phyloP scores from a whole-genome alignment of 495 filamentous ascomycete species.

The Darksidea phi region DNA sequence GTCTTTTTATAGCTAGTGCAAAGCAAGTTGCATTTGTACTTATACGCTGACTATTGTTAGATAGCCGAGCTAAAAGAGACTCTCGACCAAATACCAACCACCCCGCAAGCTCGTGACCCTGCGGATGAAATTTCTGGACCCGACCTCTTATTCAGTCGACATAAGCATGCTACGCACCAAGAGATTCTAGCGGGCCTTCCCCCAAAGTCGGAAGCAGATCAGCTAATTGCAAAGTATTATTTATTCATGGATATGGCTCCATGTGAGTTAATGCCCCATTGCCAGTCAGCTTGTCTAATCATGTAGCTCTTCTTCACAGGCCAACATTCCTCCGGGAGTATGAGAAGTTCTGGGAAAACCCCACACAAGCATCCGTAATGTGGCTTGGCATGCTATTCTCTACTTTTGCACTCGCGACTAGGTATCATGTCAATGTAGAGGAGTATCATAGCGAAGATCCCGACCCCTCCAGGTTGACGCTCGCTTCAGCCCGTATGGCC shows the following conservation, averaged over 20 bases:
- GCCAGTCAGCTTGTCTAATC: background rate
- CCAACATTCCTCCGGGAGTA: conserved; percentile 26
- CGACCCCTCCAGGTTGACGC: background rate
- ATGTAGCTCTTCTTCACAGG: conserved; percentile 12
- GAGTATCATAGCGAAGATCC: background rate
- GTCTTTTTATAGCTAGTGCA: too few species aligned
- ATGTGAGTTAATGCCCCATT: conserved; percentile 2
- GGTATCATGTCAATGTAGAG: conserved; percentile 10
- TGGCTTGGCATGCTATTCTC: conserved; percentile 23
- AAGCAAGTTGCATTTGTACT: too few species aligned
- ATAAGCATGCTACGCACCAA: conserved; percentile 8
- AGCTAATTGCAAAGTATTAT: conserved; percentile 15
- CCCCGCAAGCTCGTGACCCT: conserved; percentile 1
- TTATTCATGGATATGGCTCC: conserved; percentile 11
- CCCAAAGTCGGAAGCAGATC: conserved; percentile 11
- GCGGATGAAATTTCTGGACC: conserved; percentile 7
- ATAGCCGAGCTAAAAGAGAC: conserved; percentile 23
- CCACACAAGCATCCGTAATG: conserved; percentile 18
- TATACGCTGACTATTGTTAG: background rate
- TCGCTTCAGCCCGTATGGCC: conserved; percentile 8
- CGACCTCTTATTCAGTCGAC: conserved; percentile 19
- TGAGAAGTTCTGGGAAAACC: conserved; percentile 21
- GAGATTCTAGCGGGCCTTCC: conserved; percentile 16
- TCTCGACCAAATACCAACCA: conserved; percentile 16
- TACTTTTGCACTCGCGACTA: conserved; percentile 7